Percentiles rank a stretch among this genome's conserved stretches.
These are phyloP conservation scores for Auricularia cornea DNA, from an alignment of 768 basidiomycete species.

Conservation along the genomic window DNA sequence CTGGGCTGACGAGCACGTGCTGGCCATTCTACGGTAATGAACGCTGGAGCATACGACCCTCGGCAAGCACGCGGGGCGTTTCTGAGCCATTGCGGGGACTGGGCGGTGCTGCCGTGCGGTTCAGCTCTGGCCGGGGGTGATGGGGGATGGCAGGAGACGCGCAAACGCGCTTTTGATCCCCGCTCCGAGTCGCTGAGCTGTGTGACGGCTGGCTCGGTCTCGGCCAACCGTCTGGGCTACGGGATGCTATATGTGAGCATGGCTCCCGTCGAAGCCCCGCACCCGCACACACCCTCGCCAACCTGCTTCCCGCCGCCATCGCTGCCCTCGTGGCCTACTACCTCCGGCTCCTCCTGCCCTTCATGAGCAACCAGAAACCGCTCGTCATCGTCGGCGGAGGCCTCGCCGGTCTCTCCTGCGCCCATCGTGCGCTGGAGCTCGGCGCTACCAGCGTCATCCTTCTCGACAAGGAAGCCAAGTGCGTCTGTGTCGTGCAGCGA, in stretches of 20 bases:
- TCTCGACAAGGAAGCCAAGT: background rate
- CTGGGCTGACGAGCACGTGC: no score
- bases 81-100: no score
- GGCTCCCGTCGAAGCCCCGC: background rate
- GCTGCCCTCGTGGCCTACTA: background rate
- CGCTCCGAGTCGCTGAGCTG: no score
- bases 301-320: background rate
- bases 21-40: no score
- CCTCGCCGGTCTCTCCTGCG: background rate
- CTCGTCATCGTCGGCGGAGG: background rate
- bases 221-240: no score
- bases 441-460: background rate
- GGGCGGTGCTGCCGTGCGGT: no score
- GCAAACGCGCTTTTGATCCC: no score
- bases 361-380: background rate
- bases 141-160: no score
- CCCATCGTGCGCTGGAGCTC: background rate
- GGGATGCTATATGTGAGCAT: background rate
- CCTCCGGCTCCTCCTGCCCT: background rate
- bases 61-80: no score
- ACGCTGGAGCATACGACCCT: no score
- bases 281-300: background rate
- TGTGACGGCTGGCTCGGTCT: no score
- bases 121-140: no score
- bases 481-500: background rate